Percentiles rank a stretch among this genome's conserved stretches.
Conservation (phyloP, 805 yeast species). For the Starmera dryadoides region DNA sequence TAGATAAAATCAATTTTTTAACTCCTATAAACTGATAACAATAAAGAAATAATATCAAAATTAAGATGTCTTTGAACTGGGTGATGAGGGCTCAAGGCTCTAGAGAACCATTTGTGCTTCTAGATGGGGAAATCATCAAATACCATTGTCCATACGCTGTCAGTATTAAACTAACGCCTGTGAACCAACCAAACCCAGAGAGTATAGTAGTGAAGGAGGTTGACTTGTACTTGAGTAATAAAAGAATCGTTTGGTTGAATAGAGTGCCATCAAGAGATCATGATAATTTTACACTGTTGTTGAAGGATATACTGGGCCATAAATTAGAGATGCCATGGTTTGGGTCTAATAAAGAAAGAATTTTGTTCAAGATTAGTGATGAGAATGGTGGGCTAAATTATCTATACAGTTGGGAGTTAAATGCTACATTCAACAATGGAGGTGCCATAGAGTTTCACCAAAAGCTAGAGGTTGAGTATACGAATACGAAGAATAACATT, state of each 20-base stretch:
- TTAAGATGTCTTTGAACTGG: slow-evolving; percentile 24
- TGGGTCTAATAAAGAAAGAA: slow-evolving; percentile 44
- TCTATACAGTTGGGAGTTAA: slow-evolving; percentile 29
- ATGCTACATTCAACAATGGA: slow-evolving; percentile 37
- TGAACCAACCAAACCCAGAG: slow-evolving; percentile 17
- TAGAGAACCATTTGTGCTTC: slow-evolving; percentile 16
- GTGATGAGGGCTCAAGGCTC: slow-evolving; percentile 12
- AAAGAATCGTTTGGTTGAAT: slow-evolving; percentile 29
- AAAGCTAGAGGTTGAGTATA: slow-evolving; percentile 24
- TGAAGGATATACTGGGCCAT: slow-evolving; percentile 24
- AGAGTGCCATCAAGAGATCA: slow-evolving; percentile 2
- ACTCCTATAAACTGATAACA: too few relatives aligned
- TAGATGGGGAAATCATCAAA: slow-evolving; percentile 17
- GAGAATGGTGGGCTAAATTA: slow-evolving; percentile 27
- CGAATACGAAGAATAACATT: slow-evolving; percentile 28
- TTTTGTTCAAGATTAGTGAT: slow-evolving; percentile 29
- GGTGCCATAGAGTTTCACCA: slow-evolving; percentile 37
- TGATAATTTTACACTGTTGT: slow-evolving; percentile 32
- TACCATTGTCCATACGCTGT: slow-evolving; percentile 11
- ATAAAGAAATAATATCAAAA: not conserved
- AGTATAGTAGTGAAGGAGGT: slow-evolving; percentile 22
- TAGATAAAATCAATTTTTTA: too few relatives aligned
- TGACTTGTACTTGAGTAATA: slow-evolving; percentile 32
- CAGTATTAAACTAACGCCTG: slow-evolving; percentile 8
- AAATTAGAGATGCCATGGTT: slow-evolving; percentile 43